Evolutionary conservation across 192 early-diverging fungal species (phyloP).

Genomic region (Podila epicladia): DNA sequence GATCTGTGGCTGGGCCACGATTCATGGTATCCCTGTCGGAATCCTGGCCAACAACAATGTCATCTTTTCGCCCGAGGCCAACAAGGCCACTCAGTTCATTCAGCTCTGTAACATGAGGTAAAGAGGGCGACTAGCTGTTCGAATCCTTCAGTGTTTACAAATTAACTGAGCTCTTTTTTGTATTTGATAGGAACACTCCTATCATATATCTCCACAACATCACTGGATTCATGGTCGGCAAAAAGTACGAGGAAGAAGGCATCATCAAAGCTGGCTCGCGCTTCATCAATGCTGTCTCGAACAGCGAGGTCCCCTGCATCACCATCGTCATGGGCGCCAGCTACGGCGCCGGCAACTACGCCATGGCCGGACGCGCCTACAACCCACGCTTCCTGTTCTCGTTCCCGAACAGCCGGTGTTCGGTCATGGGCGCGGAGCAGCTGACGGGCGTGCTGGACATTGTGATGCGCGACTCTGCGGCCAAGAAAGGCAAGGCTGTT

Average conservation of each 20-base stretch:
- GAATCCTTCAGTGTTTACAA: no score
- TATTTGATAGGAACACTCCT: constrained; percentile 54
- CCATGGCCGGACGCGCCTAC: constrained; percentile 74
- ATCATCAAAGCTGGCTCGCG: constrained; percentile 74
- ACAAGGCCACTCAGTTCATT: constrained; percentile 76
- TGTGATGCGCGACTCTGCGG: constrained; percentile 67
- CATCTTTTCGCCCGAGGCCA: constrained; percentile 67
- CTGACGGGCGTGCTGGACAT: constrained; percentile 72
- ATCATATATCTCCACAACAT: constrained; percentile 72
- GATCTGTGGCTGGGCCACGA: constrained; percentile 70
- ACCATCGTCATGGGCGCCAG: constrained; percentile 72
- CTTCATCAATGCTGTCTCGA: constrained; percentile 75
- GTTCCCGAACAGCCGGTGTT: constrained; percentile 72
- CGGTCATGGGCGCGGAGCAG: constrained; percentile 77
- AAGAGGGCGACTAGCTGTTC: no score
- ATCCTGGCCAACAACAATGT: constrained; percentile 75
- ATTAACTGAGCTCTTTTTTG: no score
- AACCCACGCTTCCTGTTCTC: constrained; percentile 72
- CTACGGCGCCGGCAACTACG: constrained; percentile 77
- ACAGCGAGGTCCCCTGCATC: constrained; percentile 66
- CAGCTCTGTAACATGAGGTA: constrained; percentile 64
- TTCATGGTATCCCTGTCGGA: constrained; percentile 73
- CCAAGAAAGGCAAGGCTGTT: constrained; percentile 54
- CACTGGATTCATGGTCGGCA: constrained; percentile 78
- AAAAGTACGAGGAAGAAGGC: constrained; percentile 70